Evolutionary conservation across 805 yeast species (phyloP), one percentile per base, ranked within the genome.

Genomic region (Ogataea pilisensis): DNA sequence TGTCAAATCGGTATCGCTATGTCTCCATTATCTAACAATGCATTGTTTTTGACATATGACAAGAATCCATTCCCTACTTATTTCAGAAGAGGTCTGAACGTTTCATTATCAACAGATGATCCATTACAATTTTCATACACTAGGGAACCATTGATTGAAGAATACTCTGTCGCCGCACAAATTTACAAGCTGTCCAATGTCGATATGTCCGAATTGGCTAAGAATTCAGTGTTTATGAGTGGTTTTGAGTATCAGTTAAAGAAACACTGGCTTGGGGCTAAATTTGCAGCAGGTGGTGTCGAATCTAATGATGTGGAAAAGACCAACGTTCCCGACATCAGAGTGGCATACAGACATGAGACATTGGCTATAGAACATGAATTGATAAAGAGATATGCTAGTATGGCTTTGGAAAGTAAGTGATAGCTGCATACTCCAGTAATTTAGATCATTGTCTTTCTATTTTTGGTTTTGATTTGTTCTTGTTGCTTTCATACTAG

Each of bases 1-100:
- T 96, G 93, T 57, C 99, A 95, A 66, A 80, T 95, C 54, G 97
- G 96, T 27, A 76, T 93, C 60, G 99, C 99, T 14, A 91, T 93
- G 99, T 90, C 98, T 2, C 99, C 99, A 34, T 68, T 93, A 52
- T 88, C 96, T 5, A 93, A 95, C 67, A 93, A 93, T 63, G 99
- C 99, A 0, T 72, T 93, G 56, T 93, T 93, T 61, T 72, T 93
- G 64, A 87, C 96, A 1, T 95, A 93, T 60, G 99, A 93, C 59
- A 95, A 95, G 69, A 93, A 93, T 61, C 99, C 99, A 26, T 89
- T 95, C 73, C 83, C 84, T 48, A 72, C 77, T 49, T 93, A 88
- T 62, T 95, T 91, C 74, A 85, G 83, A 57, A 80, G 93, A 58
- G 99, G 99, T 2, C 70, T 93, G 60, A 91, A 91, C 56, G 96